Base-by-base conservation (phyloP, 257 asterid genomes). In the Petunia axillaris region DNA sequence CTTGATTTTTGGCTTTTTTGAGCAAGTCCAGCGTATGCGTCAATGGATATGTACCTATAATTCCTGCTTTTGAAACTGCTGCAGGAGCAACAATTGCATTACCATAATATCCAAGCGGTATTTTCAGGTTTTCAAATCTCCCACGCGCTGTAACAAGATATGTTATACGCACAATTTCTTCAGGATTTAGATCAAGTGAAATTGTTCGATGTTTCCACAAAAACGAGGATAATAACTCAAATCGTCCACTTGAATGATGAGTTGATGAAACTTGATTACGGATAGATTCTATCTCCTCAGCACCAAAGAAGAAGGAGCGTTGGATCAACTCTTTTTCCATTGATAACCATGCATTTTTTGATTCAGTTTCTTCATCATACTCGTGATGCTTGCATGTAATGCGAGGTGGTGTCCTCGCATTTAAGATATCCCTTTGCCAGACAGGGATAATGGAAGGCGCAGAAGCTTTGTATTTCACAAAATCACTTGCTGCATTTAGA, bases 81-180 rank as follows among this genome's bases (percentile, higher is more conserved):
- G 82, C 79, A 4, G 82, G 83, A 46, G 15, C 58, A 8, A 38
- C 75, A 39, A 81, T 9, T 4, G 84, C 84, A 38, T 84, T 84
- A 4, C 81, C 87, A 10, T 85, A 82, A 79, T 85, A 85, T 25
- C 84, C 84, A 3, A 11, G 4, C 2, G 84, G 82, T 57, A 84
- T 1, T 2, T 57, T n/a, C 8, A 58, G 43, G 1, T 64, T 15
- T 4, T 15, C 37, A 4, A 38, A 6, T 37, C 53, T 64, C 1
- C 58, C n/a, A 7, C 82, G 85, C 1, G 37, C 70, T n/a, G 62
- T 64, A 11, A 63, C 36, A 6, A 57, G 0, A 41, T 38, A 25
- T 4, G 83, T 48, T 4, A 85, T 2, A 1, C 80, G 81, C 14
- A 79, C 76, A 4, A 4, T 46, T 14, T 76, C 82, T 39, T 60